phyloP scores from a whole-genome alignment of 192 early-diverging fungal genomes.

The Dissophora globulifera region DNA sequence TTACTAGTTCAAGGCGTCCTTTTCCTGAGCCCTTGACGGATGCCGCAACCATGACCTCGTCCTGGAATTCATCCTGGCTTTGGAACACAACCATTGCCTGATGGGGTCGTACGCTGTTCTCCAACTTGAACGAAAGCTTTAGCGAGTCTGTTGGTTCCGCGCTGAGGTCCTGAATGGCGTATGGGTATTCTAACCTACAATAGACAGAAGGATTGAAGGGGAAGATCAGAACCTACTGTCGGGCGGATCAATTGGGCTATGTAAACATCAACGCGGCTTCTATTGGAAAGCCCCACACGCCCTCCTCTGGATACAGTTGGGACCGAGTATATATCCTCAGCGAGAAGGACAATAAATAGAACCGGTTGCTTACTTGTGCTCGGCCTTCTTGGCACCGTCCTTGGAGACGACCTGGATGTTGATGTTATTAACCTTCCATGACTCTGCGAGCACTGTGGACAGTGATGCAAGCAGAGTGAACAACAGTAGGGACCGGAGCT shows the following conservation, averaged over 20 bases:
- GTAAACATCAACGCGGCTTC: background rate
- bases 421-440: slow-evolving; percentile 41
- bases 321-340: too few relatives aligned
- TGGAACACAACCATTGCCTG: slow-evolving; percentile 51
- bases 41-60: slow-evolving; percentile 46
- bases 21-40: slow-evolving; percentile 46
- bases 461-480: slow-evolving; percentile 33
- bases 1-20: slow-evolving; percentile 48
- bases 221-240: background rate
- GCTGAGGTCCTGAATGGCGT: slow-evolving; percentile 8
- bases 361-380: slow-evolving; percentile 44
- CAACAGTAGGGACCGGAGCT: slow-evolving; percentile 35
- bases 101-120: slow-evolving; percentile 41
- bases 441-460: slow-evolving; percentile 36
- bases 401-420: slow-evolving; percentile 22
- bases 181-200: slow-evolving; percentile 41
- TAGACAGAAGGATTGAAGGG: background rate
- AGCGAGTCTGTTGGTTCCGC: slow-evolving; percentile 27
- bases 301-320: too few relatives aligned
- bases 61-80: slow-evolving; percentile 49
- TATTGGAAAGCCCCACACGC: too few relatives aligned
- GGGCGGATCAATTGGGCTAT: background rate
- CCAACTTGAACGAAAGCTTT: slow-evolving; percentile 48
- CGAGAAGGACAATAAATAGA: too few relatives aligned
- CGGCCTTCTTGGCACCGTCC: slow-evolving; percentile 36